Base-by-base conservation (phyloP, 2,329 filamentous ascomycete genomes). In the Fusarium goolgardi region DNA sequence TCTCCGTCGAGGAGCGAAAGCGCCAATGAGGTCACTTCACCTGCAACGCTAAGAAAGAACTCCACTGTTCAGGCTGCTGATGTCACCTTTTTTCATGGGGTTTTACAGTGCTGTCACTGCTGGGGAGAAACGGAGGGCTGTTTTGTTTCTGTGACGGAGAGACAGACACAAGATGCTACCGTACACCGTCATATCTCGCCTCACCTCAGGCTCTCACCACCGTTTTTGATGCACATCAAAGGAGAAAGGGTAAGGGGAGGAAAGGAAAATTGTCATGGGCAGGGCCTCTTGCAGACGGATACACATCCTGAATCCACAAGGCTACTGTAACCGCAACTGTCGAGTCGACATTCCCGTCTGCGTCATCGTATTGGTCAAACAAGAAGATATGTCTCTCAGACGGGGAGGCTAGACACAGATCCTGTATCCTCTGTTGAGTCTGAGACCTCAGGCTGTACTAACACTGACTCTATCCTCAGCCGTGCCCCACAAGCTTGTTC, bases 21-120 rank as follows among this genome's bases (percentile, higher is more conserved):
- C 67, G 65, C 70, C 67, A 71, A 65, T 73, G 71, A 73, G 63
- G 70, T 73, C 71, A 73, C 70, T 16, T 47, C 37, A 32, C 31
- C 64, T 52, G 57, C 70, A 65, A 59, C 66, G 46, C 54, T 58
- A 55, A 54, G 25, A 53, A 34, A 43, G 44, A 50, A 43, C 45
- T 7, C 23, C 47, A 51, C 35, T 40, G 10, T 21, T 10, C 13
- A 20, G 23, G 18, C 45, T 68, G 49, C 68, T 73, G 71, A 73
- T 74, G 71, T 73, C 71, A 73, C 58, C 39, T 53, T 35, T 6
- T 49, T 39, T 46, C n/a, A n/a, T n/a, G 32, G 32, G 47, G 23
- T 29, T 50, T 39, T 51, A 51, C 47, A 51, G 47, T 27, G 47
- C 34, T 40, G 18, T 51, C 34, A 40, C 34, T 29, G 12, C 31